Percentiles rank a stretch among this genome's conserved stretches.
Evolutionary conservation across 1,284 basidiomycete genomes (phyloP).

Genomic region (Ceratobasidium sp.): DNA sequence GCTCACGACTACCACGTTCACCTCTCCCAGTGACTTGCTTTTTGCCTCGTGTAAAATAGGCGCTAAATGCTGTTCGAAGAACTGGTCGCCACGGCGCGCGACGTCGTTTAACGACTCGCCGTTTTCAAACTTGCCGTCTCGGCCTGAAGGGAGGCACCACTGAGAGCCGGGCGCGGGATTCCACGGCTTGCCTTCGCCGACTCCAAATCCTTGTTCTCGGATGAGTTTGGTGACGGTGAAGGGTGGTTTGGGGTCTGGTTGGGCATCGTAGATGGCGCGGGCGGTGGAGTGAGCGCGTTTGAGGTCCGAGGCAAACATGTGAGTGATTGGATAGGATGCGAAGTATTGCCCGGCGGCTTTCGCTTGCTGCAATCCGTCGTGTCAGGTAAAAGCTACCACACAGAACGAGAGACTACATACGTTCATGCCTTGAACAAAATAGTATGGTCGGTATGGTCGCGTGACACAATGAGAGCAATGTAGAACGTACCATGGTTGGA

Average conservation of each 20-base stretch:
- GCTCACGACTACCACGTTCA: constrained; percentile 81
- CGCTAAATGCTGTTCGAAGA: constrained; percentile 73
- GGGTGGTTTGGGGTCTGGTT: constrained; percentile 68
- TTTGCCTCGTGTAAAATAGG: constrained; percentile 64
- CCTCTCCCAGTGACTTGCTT: constrained; percentile 52
- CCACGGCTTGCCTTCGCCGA: constrained; percentile 78
- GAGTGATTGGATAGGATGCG: constrained; percentile 67
- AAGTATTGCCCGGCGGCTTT: constrained; percentile 79
- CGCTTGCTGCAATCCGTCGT: constrained; percentile 74
- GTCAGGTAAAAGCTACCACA: background rate
- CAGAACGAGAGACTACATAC: constrained; percentile 60
- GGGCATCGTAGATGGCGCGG: constrained; percentile 68
- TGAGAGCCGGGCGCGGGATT: constrained; percentile 60
- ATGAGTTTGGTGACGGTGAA: constrained; percentile 63
- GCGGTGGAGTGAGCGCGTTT: constrained; percentile 83
- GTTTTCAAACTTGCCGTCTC: constrained; percentile 73
- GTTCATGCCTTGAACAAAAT: constrained; percentile 69
- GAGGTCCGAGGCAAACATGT: constrained; percentile 85
- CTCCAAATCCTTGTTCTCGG: constrained; percentile 71
- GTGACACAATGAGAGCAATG: background rate
- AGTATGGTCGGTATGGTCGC: constrained; percentile 37
- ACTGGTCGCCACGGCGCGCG: constrained; percentile 69
- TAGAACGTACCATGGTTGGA: constrained; percentile 82
- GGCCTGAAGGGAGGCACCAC: constrained; percentile 50
- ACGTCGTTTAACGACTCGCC: constrained; percentile 84